Conservation (phyloP, 768 basidiomycete genomes). For the Suillus brevipes region DNA sequence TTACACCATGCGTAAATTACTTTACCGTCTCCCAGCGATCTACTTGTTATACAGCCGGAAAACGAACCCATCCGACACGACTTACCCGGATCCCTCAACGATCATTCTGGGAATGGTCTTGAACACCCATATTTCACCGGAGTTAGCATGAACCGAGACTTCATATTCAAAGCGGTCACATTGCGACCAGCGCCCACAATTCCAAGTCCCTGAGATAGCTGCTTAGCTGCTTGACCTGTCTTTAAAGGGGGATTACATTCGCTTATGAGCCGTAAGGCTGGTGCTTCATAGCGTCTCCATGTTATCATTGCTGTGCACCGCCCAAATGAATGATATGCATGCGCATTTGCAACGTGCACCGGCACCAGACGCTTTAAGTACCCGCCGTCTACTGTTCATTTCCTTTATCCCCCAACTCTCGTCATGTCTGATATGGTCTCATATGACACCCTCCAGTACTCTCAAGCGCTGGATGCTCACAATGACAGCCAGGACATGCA, state of each 20-base stretch:
- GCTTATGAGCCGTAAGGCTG: background rate
- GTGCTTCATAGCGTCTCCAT: background rate
- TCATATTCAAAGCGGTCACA: background rate
- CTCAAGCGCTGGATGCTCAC: background rate
- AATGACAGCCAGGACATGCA: background rate
- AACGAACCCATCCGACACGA: background rate
- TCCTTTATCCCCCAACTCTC: background rate
- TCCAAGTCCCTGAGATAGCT: background rate
- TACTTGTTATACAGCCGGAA: background rate
- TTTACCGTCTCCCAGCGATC: background rate
- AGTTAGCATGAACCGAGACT: background rate
- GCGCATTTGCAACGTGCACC: background rate
- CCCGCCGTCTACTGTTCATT: too few species aligned
- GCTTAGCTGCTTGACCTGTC: background rate
- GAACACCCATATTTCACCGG: background rate
- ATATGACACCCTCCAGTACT: background rate
- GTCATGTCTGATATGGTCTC: background rate
- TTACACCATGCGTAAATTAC: background rate
- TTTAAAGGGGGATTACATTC: background rate
- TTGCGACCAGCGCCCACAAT: background rate
- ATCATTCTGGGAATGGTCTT: background rate
- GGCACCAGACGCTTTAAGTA: background rate
- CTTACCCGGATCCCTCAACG: background rate
- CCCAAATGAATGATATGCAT: background rate
- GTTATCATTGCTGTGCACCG: background rate